Percentiles rank a stretch among this genome's conserved stretches.
These are phyloP conservation scores for Citrus mangshanensis DNA, from an alignment of 345 rosid species.

Conservation along the genomic window DNA sequence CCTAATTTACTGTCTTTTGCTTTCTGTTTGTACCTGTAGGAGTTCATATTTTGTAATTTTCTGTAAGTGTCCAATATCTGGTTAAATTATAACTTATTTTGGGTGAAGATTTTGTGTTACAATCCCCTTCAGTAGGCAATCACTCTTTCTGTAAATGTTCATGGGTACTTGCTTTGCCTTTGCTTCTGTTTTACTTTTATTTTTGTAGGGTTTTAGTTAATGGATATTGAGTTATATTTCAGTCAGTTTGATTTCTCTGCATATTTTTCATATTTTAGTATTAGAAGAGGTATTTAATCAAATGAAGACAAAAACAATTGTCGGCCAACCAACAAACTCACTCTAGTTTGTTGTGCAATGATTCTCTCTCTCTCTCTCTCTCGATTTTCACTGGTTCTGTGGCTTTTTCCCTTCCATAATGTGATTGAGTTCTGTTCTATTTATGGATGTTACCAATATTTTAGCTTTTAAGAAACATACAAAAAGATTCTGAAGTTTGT, in stretches of 20 bases:
- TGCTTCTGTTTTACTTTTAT: background rate
- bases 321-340: constrained; percentile 3
- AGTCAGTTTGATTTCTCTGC: background rate
- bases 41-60: too few relatives aligned
- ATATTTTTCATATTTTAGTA: background rate
- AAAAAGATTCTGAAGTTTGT: background rate
- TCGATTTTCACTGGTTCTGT: background rate
- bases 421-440: background rate
- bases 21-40: too few relatives aligned
- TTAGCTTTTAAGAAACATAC: background rate
- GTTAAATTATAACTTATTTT: too few relatives aligned
- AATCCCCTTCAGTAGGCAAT: too few relatives aligned
- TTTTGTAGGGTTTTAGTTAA: background rate
- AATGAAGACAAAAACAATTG: constrained; percentile 3
- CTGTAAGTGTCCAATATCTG: too few relatives aligned
- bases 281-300: constrained; percentile 4
- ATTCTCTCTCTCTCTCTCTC: background rate
- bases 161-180: background rate
- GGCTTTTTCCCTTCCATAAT: background rate
- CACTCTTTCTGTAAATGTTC: background rate
- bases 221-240: too few relatives aligned
- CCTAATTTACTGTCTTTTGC: too few relatives aligned
- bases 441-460: background rate
- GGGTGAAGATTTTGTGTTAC: too few relatives aligned
- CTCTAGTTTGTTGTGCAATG: constrained; percentile 1